These are phyloP conservation scores for Musa beccarii DNA, from an alignment of 176 grass and related monocot species.

Conservation along the genomic window DNA sequence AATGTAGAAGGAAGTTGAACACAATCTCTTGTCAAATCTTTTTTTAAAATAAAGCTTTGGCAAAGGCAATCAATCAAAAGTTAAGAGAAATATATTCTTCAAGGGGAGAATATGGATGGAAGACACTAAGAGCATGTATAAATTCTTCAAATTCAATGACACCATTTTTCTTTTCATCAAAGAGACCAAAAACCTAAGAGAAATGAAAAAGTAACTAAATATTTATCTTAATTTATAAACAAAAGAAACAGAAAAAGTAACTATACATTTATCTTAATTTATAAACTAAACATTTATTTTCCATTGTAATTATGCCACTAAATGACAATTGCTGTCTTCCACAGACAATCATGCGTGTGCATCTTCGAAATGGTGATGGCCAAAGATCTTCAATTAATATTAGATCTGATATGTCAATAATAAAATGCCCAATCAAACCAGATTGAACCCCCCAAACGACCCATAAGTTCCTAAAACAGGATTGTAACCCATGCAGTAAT, in stretches of 20 bases:
- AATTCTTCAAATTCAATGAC: slow-evolving; percentile 65
- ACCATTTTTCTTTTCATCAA: slow-evolving; percentile 65
- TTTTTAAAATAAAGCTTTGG: not conserved
- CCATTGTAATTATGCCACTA: too few species aligned
- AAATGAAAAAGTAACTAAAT: not conserved
- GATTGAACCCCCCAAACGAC: too few species aligned
- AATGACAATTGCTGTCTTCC: too few species aligned
- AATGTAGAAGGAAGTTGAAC: not conserved
- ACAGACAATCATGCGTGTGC: too few species aligned
- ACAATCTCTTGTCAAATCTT: not conserved
- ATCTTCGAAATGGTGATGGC: too few species aligned
- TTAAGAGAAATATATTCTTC: not conserved
- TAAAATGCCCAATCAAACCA: too few species aligned
- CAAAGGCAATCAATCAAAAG: slow-evolving; percentile 57
- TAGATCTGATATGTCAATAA: too few species aligned
- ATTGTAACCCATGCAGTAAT: too few species aligned
- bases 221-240: slow-evolving; percentile 13
- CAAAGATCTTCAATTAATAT: too few species aligned
- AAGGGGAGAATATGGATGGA: slow-evolving; percentile 54
- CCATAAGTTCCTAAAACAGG: too few species aligned
- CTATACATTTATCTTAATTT: not conserved
- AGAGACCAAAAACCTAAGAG: slow-evolving; percentile 57
- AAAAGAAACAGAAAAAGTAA: not conserved
- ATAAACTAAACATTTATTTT: not conserved
- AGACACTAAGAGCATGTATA: slow-evolving; percentile 49